Conservation (phyloP, 345 rosid genomes). For the Rhodomyrtus tomentosa region DNA sequence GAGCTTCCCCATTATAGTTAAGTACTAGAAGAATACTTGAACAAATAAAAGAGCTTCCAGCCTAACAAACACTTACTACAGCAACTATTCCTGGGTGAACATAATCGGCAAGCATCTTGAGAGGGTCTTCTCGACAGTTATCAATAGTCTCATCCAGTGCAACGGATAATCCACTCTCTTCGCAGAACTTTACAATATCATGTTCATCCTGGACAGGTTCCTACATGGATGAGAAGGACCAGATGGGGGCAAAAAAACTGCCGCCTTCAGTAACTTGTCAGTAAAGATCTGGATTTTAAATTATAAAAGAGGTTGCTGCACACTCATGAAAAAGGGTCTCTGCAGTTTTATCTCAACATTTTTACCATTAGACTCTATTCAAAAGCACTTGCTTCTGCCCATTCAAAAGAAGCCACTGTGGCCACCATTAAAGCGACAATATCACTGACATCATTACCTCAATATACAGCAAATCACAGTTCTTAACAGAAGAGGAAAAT, state of each 20-base stretch:
- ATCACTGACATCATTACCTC: constrained; percentile 38
- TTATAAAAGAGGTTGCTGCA: not conserved
- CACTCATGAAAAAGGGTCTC: not conserved
- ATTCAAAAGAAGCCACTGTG: not conserved
- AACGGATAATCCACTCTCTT: constrained; percentile 83
- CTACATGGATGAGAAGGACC: constrained; percentile 21
- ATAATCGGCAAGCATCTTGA: constrained; percentile 46
- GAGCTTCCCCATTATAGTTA: not conserved
- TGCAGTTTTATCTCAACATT: not conserved
- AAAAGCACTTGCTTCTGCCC: not conserved
- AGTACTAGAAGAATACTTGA: not conserved
- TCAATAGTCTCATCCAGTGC: constrained; percentile 90
- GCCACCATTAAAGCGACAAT: not conserved
- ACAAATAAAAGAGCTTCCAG: not conserved
- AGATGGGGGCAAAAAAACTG: not conserved
- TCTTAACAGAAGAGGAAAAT: constrained; percentile 58
- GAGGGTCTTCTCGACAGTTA: constrained; percentile 37
- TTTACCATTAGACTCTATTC: not conserved
- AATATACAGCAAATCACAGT: constrained; percentile 66
- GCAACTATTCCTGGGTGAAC: constrained; percentile 77
- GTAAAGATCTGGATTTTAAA: not conserved
- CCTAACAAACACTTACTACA: constrained; percentile 39
- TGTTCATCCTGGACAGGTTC: constrained; percentile 73
- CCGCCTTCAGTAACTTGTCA: not conserved
- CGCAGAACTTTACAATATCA: constrained; percentile 73